These are phyloP conservation scores for Avena insularis DNA, from an alignment of 176 grass and related monocot genomes.

Conservation along the genomic window DNA sequence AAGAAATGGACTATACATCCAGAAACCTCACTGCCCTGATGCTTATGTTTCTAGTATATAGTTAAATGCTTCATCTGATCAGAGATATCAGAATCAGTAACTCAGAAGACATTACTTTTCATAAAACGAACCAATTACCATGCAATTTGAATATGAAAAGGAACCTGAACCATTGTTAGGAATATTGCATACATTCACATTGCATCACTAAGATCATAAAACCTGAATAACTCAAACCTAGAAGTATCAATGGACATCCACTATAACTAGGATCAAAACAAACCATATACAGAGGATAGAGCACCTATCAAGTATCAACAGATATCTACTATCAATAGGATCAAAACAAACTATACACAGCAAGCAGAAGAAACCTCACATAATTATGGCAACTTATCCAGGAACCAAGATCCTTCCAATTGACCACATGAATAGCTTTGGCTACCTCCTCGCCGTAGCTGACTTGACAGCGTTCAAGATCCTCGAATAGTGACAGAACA, in stretches of 20 bases:
- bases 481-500: constrained; percentile 77
- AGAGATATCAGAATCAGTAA: constrained; percentile 4
- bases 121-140: neutral
- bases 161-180: constrained; percentile 1
- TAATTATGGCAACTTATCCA: constrained; percentile 83
- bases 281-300: neutral
- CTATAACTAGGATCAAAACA: constrained; percentile 27
- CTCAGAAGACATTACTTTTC: constrained; percentile 6
- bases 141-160: constrained; percentile 15
- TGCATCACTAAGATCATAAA: constrained; percentile 24
- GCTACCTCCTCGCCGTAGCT: constrained; percentile 46
- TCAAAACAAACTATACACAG: constrained; percentile 4
- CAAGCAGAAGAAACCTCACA: constrained; percentile 68
- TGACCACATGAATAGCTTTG: constrained; percentile 83
- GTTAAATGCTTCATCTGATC: constrained; percentile 18
- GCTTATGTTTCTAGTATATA: constrained; percentile 20
- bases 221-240: constrained; percentile 7
- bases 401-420: constrained; percentile 76
- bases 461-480: constrained; percentile 62
- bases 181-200: neutral
- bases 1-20: constrained; percentile 9
- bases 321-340: neutral
- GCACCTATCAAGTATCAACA: neutral
- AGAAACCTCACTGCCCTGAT: neutral
- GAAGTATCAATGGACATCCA: neutral